phyloP scores from a whole-genome alignment of 805 yeast species.

The Suhomyces tanzawaensis region DNA sequence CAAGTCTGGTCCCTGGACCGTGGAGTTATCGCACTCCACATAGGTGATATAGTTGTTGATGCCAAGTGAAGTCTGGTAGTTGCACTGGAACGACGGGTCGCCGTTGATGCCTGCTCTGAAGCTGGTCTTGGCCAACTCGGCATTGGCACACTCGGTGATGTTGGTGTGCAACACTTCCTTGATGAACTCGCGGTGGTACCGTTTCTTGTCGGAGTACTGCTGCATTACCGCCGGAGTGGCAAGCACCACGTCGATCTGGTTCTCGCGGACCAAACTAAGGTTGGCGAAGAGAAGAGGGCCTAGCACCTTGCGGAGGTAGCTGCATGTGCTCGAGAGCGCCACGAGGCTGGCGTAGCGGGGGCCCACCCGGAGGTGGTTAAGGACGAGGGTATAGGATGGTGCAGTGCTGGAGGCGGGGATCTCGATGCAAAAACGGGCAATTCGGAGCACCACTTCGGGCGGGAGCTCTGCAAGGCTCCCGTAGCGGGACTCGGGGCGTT shows the following conservation, averaged over 20 bases:
- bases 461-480: not conserved
- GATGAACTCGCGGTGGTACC: conserved; percentile 16
- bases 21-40: conserved; percentile 23
- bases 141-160: conserved; percentile 14
- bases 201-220: conserved; percentile 16
- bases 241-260: conserved; percentile 27
- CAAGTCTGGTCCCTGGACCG: conserved; percentile 15
- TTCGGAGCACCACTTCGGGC: not conserved
- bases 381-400: not conserved
- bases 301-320: conserved; percentile 16
- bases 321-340: conserved; percentile 24
- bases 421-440: not conserved
- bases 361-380: conserved; percentile 2
- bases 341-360: conserved; percentile 11
- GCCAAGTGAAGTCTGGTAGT: conserved; percentile 15
- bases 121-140: conserved; percentile 20
- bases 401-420: not conserved
- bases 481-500: too few species aligned
- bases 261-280: conserved; percentile 25
- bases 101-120: conserved; percentile 13
- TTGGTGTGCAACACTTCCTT: conserved; percentile 17
- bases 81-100: conserved; percentile 12
- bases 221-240: conserved; percentile 19
- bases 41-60: conserved; percentile 18
- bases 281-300: conserved; percentile 20